phyloP scores from a whole-genome alignment of 2,329 filamentous ascomycete genomes.

The Colletotrichum noveboracense region DNA sequence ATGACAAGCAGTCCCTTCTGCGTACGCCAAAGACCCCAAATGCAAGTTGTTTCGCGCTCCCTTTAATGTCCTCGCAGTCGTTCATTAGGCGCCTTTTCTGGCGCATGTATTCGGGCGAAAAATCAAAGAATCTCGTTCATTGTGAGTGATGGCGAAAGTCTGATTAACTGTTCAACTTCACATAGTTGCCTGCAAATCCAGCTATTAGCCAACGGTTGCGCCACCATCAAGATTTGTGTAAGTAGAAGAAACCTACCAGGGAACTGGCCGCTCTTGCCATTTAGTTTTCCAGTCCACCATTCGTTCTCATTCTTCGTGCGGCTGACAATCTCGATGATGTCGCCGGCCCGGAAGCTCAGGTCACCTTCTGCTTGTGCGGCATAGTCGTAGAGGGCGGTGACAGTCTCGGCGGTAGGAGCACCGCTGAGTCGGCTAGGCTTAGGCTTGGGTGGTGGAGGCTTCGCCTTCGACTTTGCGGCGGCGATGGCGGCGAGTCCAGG shows the following conservation, averaged over 20 bases:
- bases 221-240: neutral
- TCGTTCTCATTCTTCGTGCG: conserved; percentile 92
- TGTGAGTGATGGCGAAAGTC: neutral
- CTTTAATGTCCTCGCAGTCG: conserved; percentile 6
- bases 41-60: conserved; percentile 16
- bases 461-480: conserved; percentile 68
- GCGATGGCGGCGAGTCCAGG: conserved; percentile 51
- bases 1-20: conserved; percentile 20
- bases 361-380: conserved; percentile 95
- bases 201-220: conserved; percentile 26
- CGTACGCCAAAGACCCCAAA: conserved; percentile 22
- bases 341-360: conserved; percentile 86
- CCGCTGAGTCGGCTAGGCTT: conserved; percentile 79
- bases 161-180: conserved; percentile 41
- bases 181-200: conserved; percentile 51
- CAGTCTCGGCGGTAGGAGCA: conserved; percentile 72
- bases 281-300: conserved; percentile 90
- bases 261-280: conserved; percentile 87
- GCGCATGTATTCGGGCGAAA: conserved; percentile 6
- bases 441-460: conserved; percentile 75
- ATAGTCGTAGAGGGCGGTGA: conserved; percentile 94
- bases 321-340: conserved; percentile 85
- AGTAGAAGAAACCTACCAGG: conserved; percentile 66
- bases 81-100: conserved; percentile 12
- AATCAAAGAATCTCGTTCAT: neutral